phyloP scores from a whole-genome alignment of 805 yeast genomes.

The Blastobotrys attinorum region DNA sequence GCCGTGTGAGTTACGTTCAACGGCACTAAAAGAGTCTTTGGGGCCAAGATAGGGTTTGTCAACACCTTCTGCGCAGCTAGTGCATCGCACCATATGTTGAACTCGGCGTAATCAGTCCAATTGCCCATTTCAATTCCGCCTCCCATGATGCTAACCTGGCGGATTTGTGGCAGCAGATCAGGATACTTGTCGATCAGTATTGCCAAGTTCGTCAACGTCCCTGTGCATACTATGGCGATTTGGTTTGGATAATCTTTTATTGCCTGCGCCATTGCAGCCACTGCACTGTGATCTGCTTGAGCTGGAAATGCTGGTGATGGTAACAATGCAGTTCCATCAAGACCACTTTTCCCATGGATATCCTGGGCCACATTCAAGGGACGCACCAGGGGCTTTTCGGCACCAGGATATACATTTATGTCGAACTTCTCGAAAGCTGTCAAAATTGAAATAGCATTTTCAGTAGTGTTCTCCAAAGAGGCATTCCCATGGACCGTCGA shows the following conservation, averaged over 20 bases:
- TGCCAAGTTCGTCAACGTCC: conserved; percentile 69
- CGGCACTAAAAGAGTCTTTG: conserved; percentile 51
- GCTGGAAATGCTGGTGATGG: conserved; percentile 37
- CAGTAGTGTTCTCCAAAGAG: conserved; percentile 53
- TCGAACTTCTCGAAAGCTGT: conserved; percentile 44
- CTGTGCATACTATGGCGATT: conserved; percentile 62
- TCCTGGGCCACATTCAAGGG: conserved; percentile 47
- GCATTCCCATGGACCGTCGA: conserved; percentile 73
- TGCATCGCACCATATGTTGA: conserved; percentile 70
- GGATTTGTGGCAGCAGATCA: conserved; percentile 40
- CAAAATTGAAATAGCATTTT: conserved; percentile 58
- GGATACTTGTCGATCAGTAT: conserved; percentile 49
- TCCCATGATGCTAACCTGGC: conserved; percentile 66
- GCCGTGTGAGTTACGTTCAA: conserved; percentile 65
- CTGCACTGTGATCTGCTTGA: conserved; percentile 31
- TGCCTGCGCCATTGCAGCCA: conserved; percentile 37
- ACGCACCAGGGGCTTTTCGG: conserved; percentile 46
- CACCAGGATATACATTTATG: conserved; percentile 63
- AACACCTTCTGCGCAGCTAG: conserved; percentile 59
- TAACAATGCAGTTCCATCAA: conserved; percentile 64
- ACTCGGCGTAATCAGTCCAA: conserved; percentile 53
- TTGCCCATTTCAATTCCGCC: conserved; percentile 49
- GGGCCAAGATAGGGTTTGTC: conserved; percentile 36
- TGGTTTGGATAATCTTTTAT: conserved; percentile 38
- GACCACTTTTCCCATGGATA: conserved; percentile 67